phyloP scores from a whole-genome alignment of 73 alveolate species.

The Blepharisma stoltei region DNA sequence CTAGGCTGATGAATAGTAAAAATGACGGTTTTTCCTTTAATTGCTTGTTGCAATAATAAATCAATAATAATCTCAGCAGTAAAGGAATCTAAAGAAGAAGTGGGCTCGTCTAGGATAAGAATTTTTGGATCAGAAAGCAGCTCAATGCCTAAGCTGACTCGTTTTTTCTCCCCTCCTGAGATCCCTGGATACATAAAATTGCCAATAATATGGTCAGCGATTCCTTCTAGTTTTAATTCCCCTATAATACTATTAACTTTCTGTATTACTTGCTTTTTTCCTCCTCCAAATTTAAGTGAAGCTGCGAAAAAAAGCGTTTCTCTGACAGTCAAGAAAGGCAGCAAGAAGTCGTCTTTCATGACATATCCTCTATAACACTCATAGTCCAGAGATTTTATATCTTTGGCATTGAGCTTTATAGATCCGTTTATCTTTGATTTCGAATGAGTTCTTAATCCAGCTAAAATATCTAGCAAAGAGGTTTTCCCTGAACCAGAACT shows the following conservation, averaged over 20 bases:
- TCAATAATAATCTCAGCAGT: constrained; percentile 38
- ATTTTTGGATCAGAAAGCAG: constrained; percentile 40
- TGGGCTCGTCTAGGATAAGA: constrained; percentile 48
- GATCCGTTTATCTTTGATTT: background rate
- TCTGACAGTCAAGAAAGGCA: constrained; percentile 29
- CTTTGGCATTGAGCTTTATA: background rate
- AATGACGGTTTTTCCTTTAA: constrained; percentile 38
- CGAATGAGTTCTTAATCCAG: constrained; percentile 20
- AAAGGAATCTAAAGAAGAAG: constrained; percentile 32
- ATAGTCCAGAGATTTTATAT: background rate
- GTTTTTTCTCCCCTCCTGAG: constrained; percentile 57
- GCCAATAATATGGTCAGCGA: constrained; percentile 36
- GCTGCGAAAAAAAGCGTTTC: constrained; percentile 44
- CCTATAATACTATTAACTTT: constrained; percentile 10
- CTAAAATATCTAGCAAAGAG: constrained; percentile 30
- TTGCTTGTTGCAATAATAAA: constrained; percentile 37
- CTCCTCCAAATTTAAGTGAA: constrained; percentile 14
- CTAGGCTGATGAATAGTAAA: constrained; percentile 52
- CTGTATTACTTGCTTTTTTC: background rate
- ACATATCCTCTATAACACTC: constrained; percentile 29
- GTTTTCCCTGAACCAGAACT: constrained; percentile 53
- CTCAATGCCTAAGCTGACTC: constrained; percentile 42
- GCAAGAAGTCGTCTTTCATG: constrained; percentile 29
- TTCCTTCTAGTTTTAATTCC: background rate
- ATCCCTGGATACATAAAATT: constrained; percentile 9